These are phyloP conservation scores for Triticum urartu DNA, from an alignment of 176 grass and related monocot genomes.

Conservation along the genomic window DNA sequence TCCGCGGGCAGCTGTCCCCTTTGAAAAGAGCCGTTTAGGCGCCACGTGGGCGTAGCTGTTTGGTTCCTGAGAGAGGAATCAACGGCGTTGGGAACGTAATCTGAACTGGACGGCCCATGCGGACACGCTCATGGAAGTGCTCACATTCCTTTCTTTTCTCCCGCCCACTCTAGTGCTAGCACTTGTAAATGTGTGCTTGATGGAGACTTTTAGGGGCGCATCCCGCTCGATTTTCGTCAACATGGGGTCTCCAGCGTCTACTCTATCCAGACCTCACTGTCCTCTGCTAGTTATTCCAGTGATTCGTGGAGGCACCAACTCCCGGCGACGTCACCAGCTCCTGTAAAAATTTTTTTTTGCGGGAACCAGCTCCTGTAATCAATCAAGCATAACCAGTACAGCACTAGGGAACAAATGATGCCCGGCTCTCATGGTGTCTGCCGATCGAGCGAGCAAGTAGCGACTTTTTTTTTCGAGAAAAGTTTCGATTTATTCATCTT, in stretches of 20 bases:
- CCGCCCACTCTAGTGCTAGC: neutral
- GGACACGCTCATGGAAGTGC: constrained; percentile 14
- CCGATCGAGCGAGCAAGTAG: neutral
- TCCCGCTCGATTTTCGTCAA: constrained; percentile 5
- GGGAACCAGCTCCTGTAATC: neutral
- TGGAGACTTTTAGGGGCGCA: constrained; percentile 15
- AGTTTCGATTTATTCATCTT: too few relatives aligned
- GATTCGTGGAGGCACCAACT: constrained; percentile 26
- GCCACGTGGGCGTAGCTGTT: neutral
- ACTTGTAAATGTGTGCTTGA: constrained; percentile 23
- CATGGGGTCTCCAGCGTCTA: neutral
- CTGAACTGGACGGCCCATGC: constrained; percentile 16
- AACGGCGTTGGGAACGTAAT: neutral
- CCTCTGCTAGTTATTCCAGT: neutral
- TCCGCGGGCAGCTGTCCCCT: neutral
- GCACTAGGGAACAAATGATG: neutral
- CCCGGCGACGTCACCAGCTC: constrained; percentile 25
- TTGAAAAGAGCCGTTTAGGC: neutral
- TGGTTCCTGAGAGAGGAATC: neutral
- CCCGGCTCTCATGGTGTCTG: constrained; percentile 45
- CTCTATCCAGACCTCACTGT: neutral
- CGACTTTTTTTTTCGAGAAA: too few relatives aligned
- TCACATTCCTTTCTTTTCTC: constrained; percentile 30
- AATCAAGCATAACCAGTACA: neutral
- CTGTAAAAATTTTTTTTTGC: neutral